Evolutionary conservation across 306 rosid genomes (phyloP).

Genomic region (Alnus glutinosa): DNA sequence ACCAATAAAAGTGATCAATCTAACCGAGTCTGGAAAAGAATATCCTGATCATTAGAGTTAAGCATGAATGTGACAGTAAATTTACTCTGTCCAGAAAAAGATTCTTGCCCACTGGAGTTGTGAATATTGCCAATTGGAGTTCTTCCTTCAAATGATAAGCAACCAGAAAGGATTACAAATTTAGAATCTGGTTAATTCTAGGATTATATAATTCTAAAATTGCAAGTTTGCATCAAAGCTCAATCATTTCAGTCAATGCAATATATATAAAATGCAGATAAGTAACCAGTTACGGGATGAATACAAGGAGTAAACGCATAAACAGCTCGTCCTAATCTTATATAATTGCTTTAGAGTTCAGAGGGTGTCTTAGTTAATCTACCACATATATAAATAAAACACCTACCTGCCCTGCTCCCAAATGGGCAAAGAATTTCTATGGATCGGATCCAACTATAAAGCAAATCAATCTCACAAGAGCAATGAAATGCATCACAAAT

Average conservation of each 20-base stretch:
- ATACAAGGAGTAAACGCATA: not conserved
- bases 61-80: not conserved
- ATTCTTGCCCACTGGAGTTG: constrained; percentile 45
- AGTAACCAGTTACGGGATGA: not conserved
- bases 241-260: not conserved
- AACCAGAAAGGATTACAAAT: constrained; percentile 13
- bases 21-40: not conserved
- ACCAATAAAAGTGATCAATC: not conserved
- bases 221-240: not conserved
- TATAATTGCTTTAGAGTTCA: not conserved
- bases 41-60: not conserved
- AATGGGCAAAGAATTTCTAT: not conserved
- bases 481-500: not conserved
- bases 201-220: not conserved
- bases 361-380: not conserved
- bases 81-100: constrained; percentile 73
- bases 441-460: not conserved
- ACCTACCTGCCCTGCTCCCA: not conserved
- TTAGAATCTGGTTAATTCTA: constrained; percentile 10
- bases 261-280: not conserved
- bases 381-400: not conserved
- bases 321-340: too few species aligned
- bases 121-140: constrained; percentile 60
- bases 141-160: constrained; percentile 59
- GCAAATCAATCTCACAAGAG: not conserved